phyloP scores from a whole-genome alignment of 345 rosid species.

The Pugionium dolabratum region DNA sequence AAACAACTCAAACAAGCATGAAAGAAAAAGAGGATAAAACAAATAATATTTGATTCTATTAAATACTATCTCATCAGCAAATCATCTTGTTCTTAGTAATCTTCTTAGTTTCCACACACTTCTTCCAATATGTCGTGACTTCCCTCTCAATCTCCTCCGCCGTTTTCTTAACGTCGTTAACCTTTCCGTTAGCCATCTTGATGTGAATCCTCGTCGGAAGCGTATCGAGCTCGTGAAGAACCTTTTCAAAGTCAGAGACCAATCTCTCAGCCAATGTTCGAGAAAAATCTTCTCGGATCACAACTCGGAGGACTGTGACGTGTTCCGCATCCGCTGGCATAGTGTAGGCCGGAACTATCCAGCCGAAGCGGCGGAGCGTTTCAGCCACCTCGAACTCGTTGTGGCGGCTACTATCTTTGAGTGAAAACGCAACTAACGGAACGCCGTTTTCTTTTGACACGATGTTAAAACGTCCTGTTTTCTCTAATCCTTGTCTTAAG shows the following conservation, averaged over 20 bases:
- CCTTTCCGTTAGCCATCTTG: conserved; percentile 38
- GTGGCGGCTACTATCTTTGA: conserved; percentile 58
- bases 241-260: conserved; percentile 67
- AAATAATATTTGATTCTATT: too few species aligned
- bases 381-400: conserved; percentile 55
- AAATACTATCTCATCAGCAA: conserved; percentile 39
- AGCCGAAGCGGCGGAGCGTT: conserved; percentile 53
- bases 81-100: conserved; percentile 58
- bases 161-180: conserved; percentile 56
- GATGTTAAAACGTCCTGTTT: conserved; percentile 62
- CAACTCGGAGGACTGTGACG: conserved; percentile 72
- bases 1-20: too few species aligned
- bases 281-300: conserved; percentile 77
- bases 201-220: conserved; percentile 55
- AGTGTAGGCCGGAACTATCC: conserved; percentile 87
- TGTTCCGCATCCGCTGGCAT: conserved; percentile 90
- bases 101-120: conserved; percentile 57
- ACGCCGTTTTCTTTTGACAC: conserved; percentile 71
- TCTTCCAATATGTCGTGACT: conserved; percentile 69
- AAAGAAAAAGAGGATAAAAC: too few species aligned
- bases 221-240: conserved; percentile 68
- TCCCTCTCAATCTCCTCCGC: conserved; percentile 67
- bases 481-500: conserved; percentile 65
- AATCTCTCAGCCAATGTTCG: conserved; percentile 61
- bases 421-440: conserved; percentile 75